A percentile compares a stretch with the other conserved stretches of the same genome.
Conservation (phyloP, 257 asterid genomes). For the Primulina eburnea region DNA sequence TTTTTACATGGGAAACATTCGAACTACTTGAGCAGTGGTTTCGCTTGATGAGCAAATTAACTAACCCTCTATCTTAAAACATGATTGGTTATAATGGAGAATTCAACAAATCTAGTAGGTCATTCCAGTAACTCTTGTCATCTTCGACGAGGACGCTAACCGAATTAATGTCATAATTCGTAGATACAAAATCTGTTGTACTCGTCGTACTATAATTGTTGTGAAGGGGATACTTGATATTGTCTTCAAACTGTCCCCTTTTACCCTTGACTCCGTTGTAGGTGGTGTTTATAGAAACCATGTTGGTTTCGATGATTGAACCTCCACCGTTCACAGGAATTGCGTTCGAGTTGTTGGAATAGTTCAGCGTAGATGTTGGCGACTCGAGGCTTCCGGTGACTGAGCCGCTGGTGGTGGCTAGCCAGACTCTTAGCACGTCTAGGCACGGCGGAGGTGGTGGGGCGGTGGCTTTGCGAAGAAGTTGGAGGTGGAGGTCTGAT, state of each 20-base stretch:
- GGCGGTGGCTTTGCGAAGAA: background rate
- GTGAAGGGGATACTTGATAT: slow-evolving; percentile 3
- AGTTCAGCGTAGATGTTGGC: slow-evolving; percentile 41
- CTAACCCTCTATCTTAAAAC: slow-evolving; percentile 14
- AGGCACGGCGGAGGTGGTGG: background rate
- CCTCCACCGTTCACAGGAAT: slow-evolving; percentile 7
- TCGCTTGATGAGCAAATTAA: too few relatives aligned
- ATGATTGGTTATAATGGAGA: slow-evolving; percentile 27
- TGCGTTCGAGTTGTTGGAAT: slow-evolving; percentile 17
- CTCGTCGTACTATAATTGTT: slow-evolving; percentile 21
- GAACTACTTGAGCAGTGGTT: too few relatives aligned
- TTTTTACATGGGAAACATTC: too few relatives aligned
- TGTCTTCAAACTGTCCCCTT: slow-evolving; percentile 14
- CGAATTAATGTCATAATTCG: background rate
- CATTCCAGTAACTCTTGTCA: slow-evolving; percentile 32
- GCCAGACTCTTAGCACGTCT: slow-evolving; percentile 40
- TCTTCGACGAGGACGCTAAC: slow-evolving; percentile 21
- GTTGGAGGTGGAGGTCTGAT: slow-evolving; percentile 21
- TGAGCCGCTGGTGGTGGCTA: slow-evolving; percentile 24
- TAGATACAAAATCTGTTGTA: slow-evolving; percentile 24
- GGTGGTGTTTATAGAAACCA: background rate
- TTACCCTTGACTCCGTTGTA: slow-evolving; percentile 20
- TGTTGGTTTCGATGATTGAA: slow-evolving; percentile 14
- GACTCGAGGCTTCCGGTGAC: slow-evolving; percentile 30
- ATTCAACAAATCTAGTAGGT: slow-evolving; percentile 37